Evolutionary conservation across 179 eudicot genomes (phyloP), one percentile per base, ranked within the genome.

Genomic region (Beta macrorhiza): DNA sequence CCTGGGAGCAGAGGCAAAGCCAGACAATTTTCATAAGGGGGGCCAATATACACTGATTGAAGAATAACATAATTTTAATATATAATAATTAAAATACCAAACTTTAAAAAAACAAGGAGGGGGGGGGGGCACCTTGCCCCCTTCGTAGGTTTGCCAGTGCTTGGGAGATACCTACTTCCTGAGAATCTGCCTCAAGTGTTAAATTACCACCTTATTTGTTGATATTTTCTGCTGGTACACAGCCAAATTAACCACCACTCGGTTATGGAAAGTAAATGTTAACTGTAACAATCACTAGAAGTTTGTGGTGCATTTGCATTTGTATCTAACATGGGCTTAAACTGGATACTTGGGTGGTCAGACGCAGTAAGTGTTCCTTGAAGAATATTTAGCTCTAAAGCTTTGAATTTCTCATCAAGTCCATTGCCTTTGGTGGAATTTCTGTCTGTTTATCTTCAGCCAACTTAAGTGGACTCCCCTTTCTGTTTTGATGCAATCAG

Each of bases 401-500:
- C 17, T 4, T 51, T 12, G 37, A 42, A 29, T 16, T 52, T 15
- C 2, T 20, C 47, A 29, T 59, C 7, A 45, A 67, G 37, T 16
- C 10, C 1, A 9, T 19, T 44, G 37, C 16, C 77, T 72, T 69
- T 37, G 9, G 47, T 56, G 67, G 9, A 65, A 32, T 70, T 58
- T 20, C 53, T 58, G 22, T 57, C 12, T 70, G 44, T 72, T 67
- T 67, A 0, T 78, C 42, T 57, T 20, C 78, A 19, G 32, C 52
- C 44, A 20, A 71, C 56, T 64, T 49, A 25, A 72, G 22, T 59
- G 79, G 57, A 37, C 42, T 74, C 73, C 32, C 25, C 45, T 25
- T 20, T 53, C 0, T 52, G 58, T 72, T 75, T 13, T 79, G 37
- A 62, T 75, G 64, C 19, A 25, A 29, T 56, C 91, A 97, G 98